Conservation (phyloP, 306 rosid species). For the Glycine tomentella region DNA sequence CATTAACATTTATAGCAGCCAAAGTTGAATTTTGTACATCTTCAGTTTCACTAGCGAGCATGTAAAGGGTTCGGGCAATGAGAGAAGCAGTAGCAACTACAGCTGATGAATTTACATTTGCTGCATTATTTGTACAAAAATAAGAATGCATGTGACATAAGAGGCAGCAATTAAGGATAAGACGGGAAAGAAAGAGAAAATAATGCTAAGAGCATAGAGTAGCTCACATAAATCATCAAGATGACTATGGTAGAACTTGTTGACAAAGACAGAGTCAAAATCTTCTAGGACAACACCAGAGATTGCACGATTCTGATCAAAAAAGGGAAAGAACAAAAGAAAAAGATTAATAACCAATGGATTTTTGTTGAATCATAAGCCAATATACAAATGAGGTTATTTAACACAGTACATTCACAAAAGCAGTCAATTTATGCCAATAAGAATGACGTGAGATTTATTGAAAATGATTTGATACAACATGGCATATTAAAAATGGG, state of each 20-base stretch:
- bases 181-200: slow-evolving; percentile 28
- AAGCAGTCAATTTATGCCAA: slow-evolving; percentile 23
- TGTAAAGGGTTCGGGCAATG: slow-evolving; percentile 82
- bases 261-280: slow-evolving; percentile 77
- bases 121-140: slow-evolving; percentile 58
- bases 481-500: not conserved
- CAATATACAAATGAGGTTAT: slow-evolving; percentile 31
- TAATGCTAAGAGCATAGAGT: slow-evolving; percentile 14
- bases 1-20: slow-evolving; percentile 72
- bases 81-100: slow-evolving; percentile 88
- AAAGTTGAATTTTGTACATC: slow-evolving; percentile 61
- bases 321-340: not conserved
- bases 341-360: slow-evolving; percentile 30
- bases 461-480: not conserved
- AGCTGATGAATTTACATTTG: slow-evolving; percentile 86
- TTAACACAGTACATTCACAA: slow-evolving; percentile 20
- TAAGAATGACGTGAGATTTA: not conserved
- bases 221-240: slow-evolving; percentile 84
- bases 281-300: slow-evolving; percentile 86
- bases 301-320: slow-evolving; percentile 59
- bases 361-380: slow-evolving; percentile 14
- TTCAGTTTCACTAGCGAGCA: slow-evolving; percentile 68
- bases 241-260: slow-evolving; percentile 86
- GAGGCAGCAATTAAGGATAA: slow-evolving; percentile 19
- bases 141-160: slow-evolving; percentile 28